A percentile compares a stretch with the other conserved stretches of the same genome.
These are phyloP conservation scores for Fusarium aywerte DNA, from an alignment of 2,329 filamentous ascomycete species.

Conservation along the genomic window DNA sequence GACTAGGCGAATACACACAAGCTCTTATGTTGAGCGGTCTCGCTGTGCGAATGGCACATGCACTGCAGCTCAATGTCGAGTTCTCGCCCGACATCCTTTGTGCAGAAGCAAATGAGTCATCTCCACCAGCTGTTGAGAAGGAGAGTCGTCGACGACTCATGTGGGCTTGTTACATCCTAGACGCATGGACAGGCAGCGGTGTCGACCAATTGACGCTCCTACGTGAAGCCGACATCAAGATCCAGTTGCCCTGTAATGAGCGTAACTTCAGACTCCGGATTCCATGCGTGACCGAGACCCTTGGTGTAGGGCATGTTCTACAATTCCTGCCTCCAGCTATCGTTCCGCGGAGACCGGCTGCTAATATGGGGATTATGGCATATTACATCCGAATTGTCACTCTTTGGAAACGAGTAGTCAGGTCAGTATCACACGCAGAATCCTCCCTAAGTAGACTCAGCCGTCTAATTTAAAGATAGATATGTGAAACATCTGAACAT, in stretches of 20 bases:
- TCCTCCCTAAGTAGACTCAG: neutral
- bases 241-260: conserved; percentile 55
- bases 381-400: conserved; percentile 57
- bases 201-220: conserved; percentile 54
- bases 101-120: conserved; percentile 46
- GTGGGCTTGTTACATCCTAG: conserved; percentile 57
- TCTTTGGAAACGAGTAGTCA: conserved; percentile 55
- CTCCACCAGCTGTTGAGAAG: conserved; percentile 52
- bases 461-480: conserved; percentile 37
- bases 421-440: conserved; percentile 43
- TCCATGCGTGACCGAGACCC: conserved; percentile 54
- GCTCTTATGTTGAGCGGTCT: conserved; percentile 56
- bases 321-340: conserved; percentile 55
- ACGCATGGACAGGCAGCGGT: conserved; percentile 55
- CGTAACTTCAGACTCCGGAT: conserved; percentile 56
- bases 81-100: conserved; percentile 54
- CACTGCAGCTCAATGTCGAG: conserved; percentile 55
- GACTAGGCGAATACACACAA: conserved; percentile 54
- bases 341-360: conserved; percentile 53
- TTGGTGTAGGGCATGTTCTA: conserved; percentile 55
- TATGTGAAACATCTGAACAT: conserved; percentile 57
- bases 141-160: conserved; percentile 55
- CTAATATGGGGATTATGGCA: conserved; percentile 58
- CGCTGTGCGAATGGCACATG: conserved; percentile 55
- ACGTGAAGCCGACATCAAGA: conserved; percentile 55